Base-by-base conservation (phyloP, 257 asterid species). In the Craterostigma plantagineum region DNA sequence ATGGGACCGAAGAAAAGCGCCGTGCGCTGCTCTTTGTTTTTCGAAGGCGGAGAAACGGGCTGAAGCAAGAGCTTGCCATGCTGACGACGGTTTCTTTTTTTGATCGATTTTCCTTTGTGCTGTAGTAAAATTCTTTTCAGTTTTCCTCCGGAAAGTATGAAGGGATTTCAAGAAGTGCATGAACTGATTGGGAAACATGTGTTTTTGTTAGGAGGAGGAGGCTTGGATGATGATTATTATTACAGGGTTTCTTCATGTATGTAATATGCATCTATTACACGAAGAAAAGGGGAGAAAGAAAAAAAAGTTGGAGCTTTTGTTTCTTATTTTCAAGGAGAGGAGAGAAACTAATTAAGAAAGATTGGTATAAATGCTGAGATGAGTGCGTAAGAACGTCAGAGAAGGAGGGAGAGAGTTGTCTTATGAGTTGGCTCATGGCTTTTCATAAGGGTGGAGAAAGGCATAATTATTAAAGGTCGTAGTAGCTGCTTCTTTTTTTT, bases 161-260 rank as follows among this genome's bases (percentile, higher is more conserved):
- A 67, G 75, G 51, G 92, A 75, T 65, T 77, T 80, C 77, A 81
- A 41, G 72, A 85, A 85, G 55, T 59, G 86, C 94, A 71, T 75
- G 78, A 77, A 72, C 73, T 66, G 92, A 58, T 75, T 78, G 70
- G 52, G 66, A 71, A 66, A 70, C 91, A 72, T 71, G 73, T 35
- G 77, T 57, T 42, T 55, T 2, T 23, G 30, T 23, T 23, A 23
- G 30, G 33, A 33, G 37, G 9, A 23, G 30, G 33, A 33, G 37
- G 9, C 14, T 9, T 13, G 38, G 9, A 40, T 8, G 41, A 51
- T 45, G 33, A 8, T 41, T 49, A 18, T 45, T 36, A 8, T 41
- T 49, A 18, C 16, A 50, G 52, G 59, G 50, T 66, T 61, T 73
- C 85, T 23, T 23, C 30, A 23, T 23, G 30, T 23, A 23, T 23